Conservation (phyloP, 192 early-diverging fungal species). For the Coemansia furcata region DNA sequence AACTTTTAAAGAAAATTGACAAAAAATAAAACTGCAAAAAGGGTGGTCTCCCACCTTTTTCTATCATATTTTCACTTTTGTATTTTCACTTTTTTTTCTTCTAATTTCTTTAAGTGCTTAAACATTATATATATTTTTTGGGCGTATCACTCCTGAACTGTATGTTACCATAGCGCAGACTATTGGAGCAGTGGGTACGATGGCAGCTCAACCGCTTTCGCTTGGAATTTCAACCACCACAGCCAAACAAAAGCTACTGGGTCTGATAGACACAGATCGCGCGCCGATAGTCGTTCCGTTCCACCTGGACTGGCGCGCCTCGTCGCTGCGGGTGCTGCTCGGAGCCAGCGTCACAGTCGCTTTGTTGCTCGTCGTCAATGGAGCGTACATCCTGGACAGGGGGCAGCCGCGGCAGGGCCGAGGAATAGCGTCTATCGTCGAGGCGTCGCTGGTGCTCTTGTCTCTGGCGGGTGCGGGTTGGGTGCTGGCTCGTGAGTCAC, state of each 20-base stretch:
- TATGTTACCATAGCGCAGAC: neutral
- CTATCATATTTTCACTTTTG: neutral
- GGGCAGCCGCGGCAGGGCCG: conserved; percentile 29
- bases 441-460: conserved; percentile 14
- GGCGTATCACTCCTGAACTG: neutral
- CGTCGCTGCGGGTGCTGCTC: conserved; percentile 8
- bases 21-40: conserved; percentile 1
- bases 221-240: conserved; percentile 22
- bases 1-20: neutral
- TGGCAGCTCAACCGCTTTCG: neutral
- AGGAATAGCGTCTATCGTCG: conserved; percentile 31
- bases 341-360: neutral
- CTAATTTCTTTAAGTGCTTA: too few species aligned
- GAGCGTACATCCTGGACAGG: conserved; percentile 19
- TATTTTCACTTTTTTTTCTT: neutral
- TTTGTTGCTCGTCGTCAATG: conserved; percentile 20
- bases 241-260: conserved; percentile 28
- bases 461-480: conserved; percentile 3
- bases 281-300: conserved; percentile 23
- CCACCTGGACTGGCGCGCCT: conserved; percentile 20
- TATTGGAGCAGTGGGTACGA: too few species aligned
- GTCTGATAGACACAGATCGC: conserved; percentile 17
- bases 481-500: conserved; percentile 26
- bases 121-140: neutral
- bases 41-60: too few species aligned